Base-by-base conservation (phyloP, 2,329 filamentous ascomycete species). In the Fusarium staphyleae region DNA sequence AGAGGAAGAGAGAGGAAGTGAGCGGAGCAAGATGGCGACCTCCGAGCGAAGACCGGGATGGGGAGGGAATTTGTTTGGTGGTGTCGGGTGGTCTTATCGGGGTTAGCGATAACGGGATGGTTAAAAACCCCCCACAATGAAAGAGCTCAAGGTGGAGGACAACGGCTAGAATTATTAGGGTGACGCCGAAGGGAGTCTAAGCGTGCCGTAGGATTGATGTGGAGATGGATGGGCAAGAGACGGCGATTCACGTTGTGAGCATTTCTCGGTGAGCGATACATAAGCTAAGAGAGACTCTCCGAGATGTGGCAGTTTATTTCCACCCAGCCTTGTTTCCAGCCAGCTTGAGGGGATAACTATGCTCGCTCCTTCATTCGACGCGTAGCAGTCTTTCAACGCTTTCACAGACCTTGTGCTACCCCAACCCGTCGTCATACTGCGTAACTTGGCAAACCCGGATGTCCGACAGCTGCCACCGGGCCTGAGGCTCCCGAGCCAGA, bases 41-140 rank as follows among this genome's bases (percentile, higher is more conserved):
- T 54, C 60, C 63, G 62, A 67, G 55, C 52, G 55, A 68, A 67
- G 63, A 66, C 65, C 63, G 63, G 63, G 48, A 61, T 60, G 55
- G 65, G 50, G 65, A 67, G 65, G 65, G 66, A 65, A 67, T 66
- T 67, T 68, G 48, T 60, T 63, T 65, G 63, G 61, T 65, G 54
- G 63, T 64, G 55, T n/a, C n/a, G n/a, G n/a, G 46, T 48, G 51
- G 60, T 65, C 62, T 67, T 67, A 67, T 66, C 62, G 65, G 60
- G 52, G 43, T 59, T 53, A 57, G 57, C 47, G 59, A 64, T 52
- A 57, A 54, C 52, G 51, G 65, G 60, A 65, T 59, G n/a, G n/a
- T n/a, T n/a, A n/a, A n/a, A n/a, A 35, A 47, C 44, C 51, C 59
- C 57, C 46, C 50, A 52, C 35, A 45, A 30, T 36, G 40, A 24